Percentiles rank a stretch among this genome's conserved stretches.
Evolutionary conservation across 2,329 filamentous ascomycete genomes (phyloP).

Genomic region (Monilinia aucupariae): DNA sequence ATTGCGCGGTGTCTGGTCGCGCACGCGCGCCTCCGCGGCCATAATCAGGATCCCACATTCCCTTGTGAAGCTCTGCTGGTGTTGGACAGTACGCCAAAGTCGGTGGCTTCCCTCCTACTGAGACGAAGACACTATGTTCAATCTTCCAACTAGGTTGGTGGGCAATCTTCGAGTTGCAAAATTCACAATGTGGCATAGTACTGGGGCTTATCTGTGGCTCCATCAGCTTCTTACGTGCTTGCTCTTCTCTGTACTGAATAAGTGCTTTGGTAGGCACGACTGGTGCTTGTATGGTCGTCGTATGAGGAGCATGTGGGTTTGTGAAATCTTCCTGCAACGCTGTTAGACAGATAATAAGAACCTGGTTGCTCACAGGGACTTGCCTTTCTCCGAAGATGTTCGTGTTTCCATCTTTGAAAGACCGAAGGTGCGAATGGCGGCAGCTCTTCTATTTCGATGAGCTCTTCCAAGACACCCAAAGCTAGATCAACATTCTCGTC

Average conservation of each 20-base stretch:
- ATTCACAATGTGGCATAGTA: slow-evolving; percentile 7
- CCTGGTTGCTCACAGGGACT: slow-evolving; percentile 16
- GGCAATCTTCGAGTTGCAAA: slow-evolving; percentile 14
- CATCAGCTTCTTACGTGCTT: slow-evolving; percentile 5
- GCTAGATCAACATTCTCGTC: slow-evolving; percentile 43
- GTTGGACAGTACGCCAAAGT: slow-evolving; percentile 17
- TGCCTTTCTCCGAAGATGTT: slow-evolving; percentile 43
- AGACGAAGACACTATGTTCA: slow-evolving; percentile 22
- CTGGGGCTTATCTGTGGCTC: slow-evolving; percentile 13
- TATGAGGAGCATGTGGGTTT: slow-evolving; percentile 44
- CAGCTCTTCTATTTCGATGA: slow-evolving; percentile 43
- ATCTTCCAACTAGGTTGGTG: slow-evolving; percentile 20
- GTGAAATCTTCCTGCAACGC: slow-evolving; percentile 36
- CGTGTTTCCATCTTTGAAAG: slow-evolving; percentile 44
- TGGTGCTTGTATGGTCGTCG: slow-evolving; percentile 41
- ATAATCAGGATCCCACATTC: slow-evolving; percentile 18
- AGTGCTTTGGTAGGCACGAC: slow-evolving; percentile 40
- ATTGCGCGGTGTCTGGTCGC: neutral
- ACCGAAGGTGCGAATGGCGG: slow-evolving; percentile 43
- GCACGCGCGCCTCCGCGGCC: slow-evolving; percentile 16
- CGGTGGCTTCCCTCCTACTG: slow-evolving; percentile 14
- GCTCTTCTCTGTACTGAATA: slow-evolving; percentile 36
- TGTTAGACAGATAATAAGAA: slow-evolving; percentile 2
- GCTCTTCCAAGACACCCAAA: slow-evolving; percentile 43
- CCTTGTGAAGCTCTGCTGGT: slow-evolving; percentile 18